Evolutionary conservation across 1,139 yeast species (phyloP), one percentile per base, ranked within the genome.

Genomic region (Candida sojae): DNA sequence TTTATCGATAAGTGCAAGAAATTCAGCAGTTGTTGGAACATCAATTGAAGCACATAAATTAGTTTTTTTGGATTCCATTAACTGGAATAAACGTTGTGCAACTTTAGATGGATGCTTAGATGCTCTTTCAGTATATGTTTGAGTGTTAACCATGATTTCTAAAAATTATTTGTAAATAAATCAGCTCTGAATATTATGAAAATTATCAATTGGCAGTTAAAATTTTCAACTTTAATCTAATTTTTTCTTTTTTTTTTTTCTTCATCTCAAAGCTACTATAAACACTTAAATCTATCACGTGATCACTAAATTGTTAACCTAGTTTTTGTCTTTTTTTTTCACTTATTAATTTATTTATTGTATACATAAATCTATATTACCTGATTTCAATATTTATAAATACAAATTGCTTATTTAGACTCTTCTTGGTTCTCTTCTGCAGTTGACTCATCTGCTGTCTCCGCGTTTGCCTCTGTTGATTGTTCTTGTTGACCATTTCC

Each of bases 1-100:
- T 50, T 76, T 76, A 51, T 92, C 97, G 33, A 88, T 79, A 48
- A 93, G 77, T 2, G 63, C 60, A 47, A 95, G 75, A 49, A 95
- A 79, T 61, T 92, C 97, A 6, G 64, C 63, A 5, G 97, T 90
- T 36, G 88, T 83, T 51, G 82, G 80, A 21, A 93, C 96, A 66
- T 95, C 99, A 23, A 92, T 82, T n/a, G 98, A 91, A 17, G 98
- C 98, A 74, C 99, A 95, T 51, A 95, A 77, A 60, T 93, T 95
- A 50, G 97, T 81, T 66, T 89, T 74, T 67, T 95, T 95, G 42
- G 71, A 64, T 46, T 86, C 90, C 88, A 92, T 91, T 42, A 92
- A 77, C 29, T 68, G 68, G 52, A 95, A 76, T 43, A 95, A 80
- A 53, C 89, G 82, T 48, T 80, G 71, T 1, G 97, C 98, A 21